Percentiles rank a stretch among this genome's conserved stretches.
Conservation (phyloP, 2,329 filamentous ascomycete genomes). For the Polychaeton citri region DNA sequence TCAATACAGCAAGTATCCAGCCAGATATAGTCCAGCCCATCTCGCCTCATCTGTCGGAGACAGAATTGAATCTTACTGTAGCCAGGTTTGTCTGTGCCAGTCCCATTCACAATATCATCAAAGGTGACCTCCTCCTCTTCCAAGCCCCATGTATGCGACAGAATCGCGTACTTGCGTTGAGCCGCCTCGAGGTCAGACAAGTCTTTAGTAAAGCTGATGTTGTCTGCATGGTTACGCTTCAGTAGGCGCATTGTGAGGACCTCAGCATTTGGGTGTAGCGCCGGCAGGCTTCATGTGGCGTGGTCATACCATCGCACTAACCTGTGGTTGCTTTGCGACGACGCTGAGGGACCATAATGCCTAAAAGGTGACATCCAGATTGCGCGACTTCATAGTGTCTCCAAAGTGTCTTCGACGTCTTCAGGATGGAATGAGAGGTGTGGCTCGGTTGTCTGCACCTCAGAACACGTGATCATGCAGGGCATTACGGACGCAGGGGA, state of each 20-base stretch:
- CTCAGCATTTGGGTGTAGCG: too few relatives aligned
- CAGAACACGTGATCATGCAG: too few relatives aligned
- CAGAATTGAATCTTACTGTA: constrained; percentile 11
- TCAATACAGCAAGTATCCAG: constrained; percentile 15
- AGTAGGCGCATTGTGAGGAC: not conserved
- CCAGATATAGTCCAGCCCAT: constrained; percentile 9
- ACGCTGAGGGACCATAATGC: too few relatives aligned
- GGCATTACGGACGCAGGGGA: too few relatives aligned
- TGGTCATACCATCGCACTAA: too few relatives aligned
- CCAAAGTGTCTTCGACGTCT: too few relatives aligned
- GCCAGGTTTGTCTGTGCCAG: constrained; percentile 6
- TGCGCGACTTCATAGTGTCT: too few relatives aligned
- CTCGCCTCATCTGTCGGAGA: constrained; percentile 7
- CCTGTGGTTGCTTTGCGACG: too few relatives aligned
- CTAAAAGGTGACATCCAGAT: too few relatives aligned
- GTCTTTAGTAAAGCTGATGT: not conserved
- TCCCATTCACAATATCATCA: constrained; percentile 9
- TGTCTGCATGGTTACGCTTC: not conserved
- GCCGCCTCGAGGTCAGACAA: constrained; percentile 4
- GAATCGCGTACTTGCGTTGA: constrained; percentile 22
- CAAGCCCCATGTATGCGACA: constrained; percentile 22
- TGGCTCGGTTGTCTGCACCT: too few relatives aligned
- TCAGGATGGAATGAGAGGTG: too few relatives aligned
- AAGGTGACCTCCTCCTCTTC: constrained; percentile 16
- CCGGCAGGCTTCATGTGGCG: too few relatives aligned